Conservation (phyloP, 768 basidiomycete genomes). For the Glaciozyma antarctica region DNA sequence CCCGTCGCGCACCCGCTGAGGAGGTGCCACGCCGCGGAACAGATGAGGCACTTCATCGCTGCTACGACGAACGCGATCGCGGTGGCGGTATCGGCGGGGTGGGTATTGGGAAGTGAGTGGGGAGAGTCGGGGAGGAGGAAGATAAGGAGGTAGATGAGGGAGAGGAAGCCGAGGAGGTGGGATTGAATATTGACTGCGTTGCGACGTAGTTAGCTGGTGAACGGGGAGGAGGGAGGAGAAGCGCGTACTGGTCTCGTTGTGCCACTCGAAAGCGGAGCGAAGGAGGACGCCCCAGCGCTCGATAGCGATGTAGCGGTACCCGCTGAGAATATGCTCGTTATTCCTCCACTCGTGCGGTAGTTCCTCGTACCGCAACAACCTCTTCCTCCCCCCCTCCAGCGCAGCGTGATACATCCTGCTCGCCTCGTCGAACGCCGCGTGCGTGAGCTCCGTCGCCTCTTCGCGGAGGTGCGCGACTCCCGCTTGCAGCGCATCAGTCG, state of each 20-base stretch:
- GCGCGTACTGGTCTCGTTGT: constrained; percentile 35
- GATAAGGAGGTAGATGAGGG: constrained; percentile 29
- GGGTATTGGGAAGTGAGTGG: constrained; percentile 13
- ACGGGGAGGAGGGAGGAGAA: background rate
- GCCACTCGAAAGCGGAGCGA: constrained; percentile 24
- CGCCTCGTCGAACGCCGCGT: constrained; percentile 20
- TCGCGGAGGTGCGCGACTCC: constrained; percentile 10
- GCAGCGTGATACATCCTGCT: constrained; percentile 23
- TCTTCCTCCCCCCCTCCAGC: constrained; percentile 26
- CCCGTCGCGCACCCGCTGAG: constrained; percentile 34
- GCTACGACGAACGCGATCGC: constrained; percentile 34
- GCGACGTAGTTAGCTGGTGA: constrained; percentile 10
- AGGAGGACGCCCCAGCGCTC: constrained; percentile 32
- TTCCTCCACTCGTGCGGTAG: constrained; percentile 36
- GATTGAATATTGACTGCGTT: constrained; percentile 31
- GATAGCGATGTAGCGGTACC: constrained; percentile 37
- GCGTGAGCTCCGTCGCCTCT: constrained; percentile 16
- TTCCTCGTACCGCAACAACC: constrained; percentile 35
- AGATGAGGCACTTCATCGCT: constrained; percentile 35
- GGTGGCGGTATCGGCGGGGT: constrained; percentile 32
- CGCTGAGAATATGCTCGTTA: constrained; percentile 33
- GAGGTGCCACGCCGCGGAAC: constrained; percentile 37
- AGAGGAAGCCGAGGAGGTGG: constrained; percentile 33
- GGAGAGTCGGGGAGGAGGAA: constrained; percentile 21
- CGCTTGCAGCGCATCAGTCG: constrained; percentile 3